These are phyloP conservation scores for Ploettnerulaceae sp. DNA, from an alignment of 2,329 filamentous ascomycete genomes.

Conservation along the genomic window DNA sequence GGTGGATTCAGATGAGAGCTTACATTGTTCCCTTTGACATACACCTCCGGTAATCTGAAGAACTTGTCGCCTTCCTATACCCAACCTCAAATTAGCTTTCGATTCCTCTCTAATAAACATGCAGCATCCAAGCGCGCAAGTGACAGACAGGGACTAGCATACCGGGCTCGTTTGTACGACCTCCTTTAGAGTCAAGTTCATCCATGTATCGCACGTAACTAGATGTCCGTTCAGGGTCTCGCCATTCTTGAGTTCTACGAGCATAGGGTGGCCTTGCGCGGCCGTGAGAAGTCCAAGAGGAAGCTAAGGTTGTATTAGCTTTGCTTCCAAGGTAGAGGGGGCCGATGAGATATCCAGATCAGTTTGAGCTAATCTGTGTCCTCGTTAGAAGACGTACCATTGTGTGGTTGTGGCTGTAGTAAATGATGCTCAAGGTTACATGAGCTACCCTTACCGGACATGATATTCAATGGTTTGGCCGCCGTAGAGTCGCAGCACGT, in stretches of 20 bases:
- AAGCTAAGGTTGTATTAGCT: conserved; percentile 41
- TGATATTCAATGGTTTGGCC: too few relatives aligned
- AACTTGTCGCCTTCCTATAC: conserved; percentile 88
- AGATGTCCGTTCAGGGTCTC: conserved; percentile 96
- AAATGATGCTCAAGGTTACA: too few relatives aligned
- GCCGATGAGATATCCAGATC: neutral
- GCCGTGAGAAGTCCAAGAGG: conserved; percentile 84
- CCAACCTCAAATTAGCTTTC: conserved; percentile 16
- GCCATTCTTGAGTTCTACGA: conserved; percentile 95
- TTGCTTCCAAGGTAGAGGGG: neutral
- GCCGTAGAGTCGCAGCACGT: too few relatives aligned
- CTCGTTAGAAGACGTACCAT: neutral
- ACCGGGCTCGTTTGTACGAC: conserved; percentile 92
- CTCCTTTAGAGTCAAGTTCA: conserved; percentile 97
- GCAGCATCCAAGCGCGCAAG: neutral
- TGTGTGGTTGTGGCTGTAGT: too few relatives aligned
- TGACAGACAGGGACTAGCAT: conserved; percentile 27
- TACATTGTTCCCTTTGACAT: conserved; percentile 96
- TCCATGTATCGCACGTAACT: conserved; percentile 98
- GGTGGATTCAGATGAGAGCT: conserved; percentile 19
- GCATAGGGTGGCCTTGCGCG: conserved; percentile 95
- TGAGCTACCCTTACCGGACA: too few relatives aligned
- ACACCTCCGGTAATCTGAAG: conserved; percentile 85
- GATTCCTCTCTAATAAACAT: neutral
- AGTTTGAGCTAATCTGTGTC: too few relatives aligned